Base-by-base conservation (phyloP, 176 grass and related monocot species). In the Themeda triandra region DNA sequence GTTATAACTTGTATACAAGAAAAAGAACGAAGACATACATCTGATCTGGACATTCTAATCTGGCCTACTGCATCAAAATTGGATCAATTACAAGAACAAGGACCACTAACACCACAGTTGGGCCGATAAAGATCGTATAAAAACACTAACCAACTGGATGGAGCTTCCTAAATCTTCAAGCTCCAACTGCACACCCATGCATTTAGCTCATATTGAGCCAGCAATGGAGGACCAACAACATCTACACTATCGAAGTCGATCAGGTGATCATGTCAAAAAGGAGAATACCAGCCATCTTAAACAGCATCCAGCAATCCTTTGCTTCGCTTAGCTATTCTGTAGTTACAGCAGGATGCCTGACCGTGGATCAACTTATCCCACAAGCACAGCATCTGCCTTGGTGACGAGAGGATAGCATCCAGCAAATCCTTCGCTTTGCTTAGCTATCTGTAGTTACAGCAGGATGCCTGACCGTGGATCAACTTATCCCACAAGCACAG, bases 401-500 rank as follows among this genome's bases (percentile, higher is more conserved):
- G 28, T 28, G 60, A 63, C 13, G 24, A 28, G 60, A 63, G 10
- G 58, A 25, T 30, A 62, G 15, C 32, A 8, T 28, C 60, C 1
- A 48, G 48, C 35, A 32, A 32, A 85, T 45, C 18, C 7, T 63
- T 83, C 15, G 13, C 40, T 48, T 79, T 14, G 13, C 33, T 48
- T 79, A 21, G 68, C 71, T 90, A 99, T 96, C 89, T 94, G 86
- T 94, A 96, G 77, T 92, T 96, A 84, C 93, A 94, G 88, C 93
- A 99, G 19, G 91, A 87, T 32, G 91, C 70, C 59, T 86, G 88
- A 17, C 96, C 96, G 6, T 56, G 78, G 19, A 83, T 72, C 83
- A 99, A 78, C 81, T 96, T 96, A 68, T 96, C 86, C 96, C 96
- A 99, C 64, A 96, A 78, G 80, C 91, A 99, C 27, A 96, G 74